Evolutionary conservation across 768 basidiomycete species (phyloP).

Genomic region (Mycena kentingensis): DNA sequence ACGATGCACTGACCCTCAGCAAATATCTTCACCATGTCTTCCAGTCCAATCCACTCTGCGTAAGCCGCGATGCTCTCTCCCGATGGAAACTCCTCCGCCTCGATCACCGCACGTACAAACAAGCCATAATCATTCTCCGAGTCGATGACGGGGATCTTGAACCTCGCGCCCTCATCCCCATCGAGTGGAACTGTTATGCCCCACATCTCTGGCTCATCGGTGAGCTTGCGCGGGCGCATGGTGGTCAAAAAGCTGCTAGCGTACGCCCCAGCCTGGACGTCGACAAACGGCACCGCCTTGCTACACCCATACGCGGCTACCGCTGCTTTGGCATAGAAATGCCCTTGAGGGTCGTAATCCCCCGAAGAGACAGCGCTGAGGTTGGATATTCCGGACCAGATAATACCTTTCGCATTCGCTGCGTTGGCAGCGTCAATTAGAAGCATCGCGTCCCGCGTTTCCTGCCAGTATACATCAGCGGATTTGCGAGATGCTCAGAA

Average conservation of each 20-base stretch:
- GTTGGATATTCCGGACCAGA: conserved; percentile 12
- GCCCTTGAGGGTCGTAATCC: background rate
- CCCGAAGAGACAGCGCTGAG: conserved; percentile 1
- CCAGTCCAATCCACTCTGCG: conserved; percentile 3
- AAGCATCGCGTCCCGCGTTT: conserved; percentile 11
- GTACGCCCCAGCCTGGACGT: conserved; percentile 17
- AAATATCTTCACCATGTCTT: conserved; percentile 2
- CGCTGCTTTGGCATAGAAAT: conserved; percentile 11
- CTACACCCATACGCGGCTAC: conserved; percentile 9
- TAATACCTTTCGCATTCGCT: conserved; percentile 1
- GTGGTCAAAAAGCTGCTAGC: conserved; percentile 11
- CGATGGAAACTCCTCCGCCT: conserved; percentile 6
- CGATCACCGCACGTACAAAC: conserved; percentile 9
- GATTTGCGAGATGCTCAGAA: too few species aligned
- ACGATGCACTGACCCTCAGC: conserved; percentile 3
- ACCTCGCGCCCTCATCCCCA: too few species aligned
- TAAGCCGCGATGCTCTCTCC: background rate
- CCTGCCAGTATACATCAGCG: too few species aligned
- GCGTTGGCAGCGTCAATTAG: conserved; percentile 18
- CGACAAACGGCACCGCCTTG: conserved; percentile 10
- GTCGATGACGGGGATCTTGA: conserved; percentile 16
- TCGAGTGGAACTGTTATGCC: too few species aligned
- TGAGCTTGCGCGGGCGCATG: too few species aligned
- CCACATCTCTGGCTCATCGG: too few species aligned
- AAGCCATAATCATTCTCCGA: conserved; percentile 12